These are phyloP conservation scores for Radiomyces spectabilis DNA, from an alignment of 192 early-diverging fungal genomes.

Conservation along the genomic window DNA sequence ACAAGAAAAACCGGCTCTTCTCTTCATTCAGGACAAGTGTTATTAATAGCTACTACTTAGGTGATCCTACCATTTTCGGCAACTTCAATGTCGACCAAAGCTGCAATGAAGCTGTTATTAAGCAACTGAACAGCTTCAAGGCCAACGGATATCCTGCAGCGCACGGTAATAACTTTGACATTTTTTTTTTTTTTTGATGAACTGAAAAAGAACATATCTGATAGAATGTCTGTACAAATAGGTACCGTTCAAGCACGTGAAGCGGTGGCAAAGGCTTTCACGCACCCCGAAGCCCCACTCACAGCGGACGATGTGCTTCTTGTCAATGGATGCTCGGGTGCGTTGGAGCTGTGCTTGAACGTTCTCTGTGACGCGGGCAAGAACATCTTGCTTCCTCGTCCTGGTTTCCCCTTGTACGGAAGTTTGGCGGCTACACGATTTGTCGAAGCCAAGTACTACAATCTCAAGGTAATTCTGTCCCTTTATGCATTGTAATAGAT, in stretches of 20 bases:
- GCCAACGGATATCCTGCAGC: constrained; percentile 82
- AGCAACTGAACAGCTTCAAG: constrained; percentile 58
- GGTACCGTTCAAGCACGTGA: constrained; percentile 52
- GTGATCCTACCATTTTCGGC: constrained; percentile 87
- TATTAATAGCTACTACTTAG: constrained; percentile 16
- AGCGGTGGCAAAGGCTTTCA: constrained; percentile 69
- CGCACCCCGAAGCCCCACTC: constrained; percentile 60
- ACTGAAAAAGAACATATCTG: not conserved
- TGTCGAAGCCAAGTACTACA: constrained; percentile 74
- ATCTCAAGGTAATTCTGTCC: constrained; percentile 57
- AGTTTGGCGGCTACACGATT: constrained; percentile 70
- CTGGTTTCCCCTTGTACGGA: constrained; percentile 84
- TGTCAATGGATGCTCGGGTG: constrained; percentile 74
- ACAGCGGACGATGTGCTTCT: constrained; percentile 71
- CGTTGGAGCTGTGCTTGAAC: constrained; percentile 63
- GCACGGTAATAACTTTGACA: constrained; percentile 41
- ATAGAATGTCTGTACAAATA: not conserved
- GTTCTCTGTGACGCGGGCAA: constrained; percentile 71
- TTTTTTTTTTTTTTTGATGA: not conserved
- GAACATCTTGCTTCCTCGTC: constrained; percentile 80
- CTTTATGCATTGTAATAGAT: too few relatives aligned
- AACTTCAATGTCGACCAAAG: constrained; percentile 77
- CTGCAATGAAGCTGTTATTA: constrained; percentile 64
- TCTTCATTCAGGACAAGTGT: not conserved
- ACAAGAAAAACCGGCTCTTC: not conserved